A percentile compares a stretch with the other conserved stretches of the same genome.
These are phyloP conservation scores for Catunica adiposa DNA, from an alignment of 2,329 filamentous ascomycete genomes.

Conservation along the genomic window DNA sequence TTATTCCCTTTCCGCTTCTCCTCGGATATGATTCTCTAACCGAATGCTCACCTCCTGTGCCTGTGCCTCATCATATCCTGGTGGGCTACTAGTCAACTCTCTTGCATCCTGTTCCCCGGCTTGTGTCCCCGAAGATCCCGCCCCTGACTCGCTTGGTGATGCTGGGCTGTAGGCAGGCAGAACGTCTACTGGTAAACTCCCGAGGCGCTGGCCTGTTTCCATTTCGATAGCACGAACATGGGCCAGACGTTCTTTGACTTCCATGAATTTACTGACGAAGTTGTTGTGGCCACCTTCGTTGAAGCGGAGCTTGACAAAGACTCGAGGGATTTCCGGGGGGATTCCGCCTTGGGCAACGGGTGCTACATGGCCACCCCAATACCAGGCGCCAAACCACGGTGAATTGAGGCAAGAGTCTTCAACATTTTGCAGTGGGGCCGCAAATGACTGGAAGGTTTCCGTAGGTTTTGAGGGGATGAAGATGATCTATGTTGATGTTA, in stretches of 20 bases:
- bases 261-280: slow-evolving; percentile 54
- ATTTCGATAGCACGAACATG: slow-evolving; percentile 63
- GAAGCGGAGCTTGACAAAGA: slow-evolving; percentile 77
- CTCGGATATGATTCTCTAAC: slow-evolving; percentile 54
- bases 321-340: slow-evolving; percentile 50
- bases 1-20: slow-evolving; percentile 49
- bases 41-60: slow-evolving; percentile 43
- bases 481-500: slow-evolving; percentile 65
- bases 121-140: neutral
- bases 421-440: slow-evolving; percentile 71
- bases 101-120: slow-evolving; percentile 10
- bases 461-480: slow-evolving; percentile 65
- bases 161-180: slow-evolving; percentile 53
- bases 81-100: slow-evolving; percentile 33
- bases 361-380: slow-evolving; percentile 66
- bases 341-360: slow-evolving; percentile 75
- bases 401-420: slow-evolving; percentile 74
- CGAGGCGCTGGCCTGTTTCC: slow-evolving; percentile 44
- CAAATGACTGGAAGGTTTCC: slow-evolving; percentile 66
- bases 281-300: slow-evolving; percentile 91
- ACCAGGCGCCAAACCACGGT: slow-evolving; percentile 85
- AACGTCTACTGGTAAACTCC: slow-evolving; percentile 64
- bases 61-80: slow-evolving; percentile 83
- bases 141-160: neutral
- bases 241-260: slow-evolving; percentile 66